Percentiles rank a stretch among this genome's conserved stretches.
phyloP scores from a whole-genome alignment of 805 yeast species.

The Dipodascus geniculatus region DNA sequence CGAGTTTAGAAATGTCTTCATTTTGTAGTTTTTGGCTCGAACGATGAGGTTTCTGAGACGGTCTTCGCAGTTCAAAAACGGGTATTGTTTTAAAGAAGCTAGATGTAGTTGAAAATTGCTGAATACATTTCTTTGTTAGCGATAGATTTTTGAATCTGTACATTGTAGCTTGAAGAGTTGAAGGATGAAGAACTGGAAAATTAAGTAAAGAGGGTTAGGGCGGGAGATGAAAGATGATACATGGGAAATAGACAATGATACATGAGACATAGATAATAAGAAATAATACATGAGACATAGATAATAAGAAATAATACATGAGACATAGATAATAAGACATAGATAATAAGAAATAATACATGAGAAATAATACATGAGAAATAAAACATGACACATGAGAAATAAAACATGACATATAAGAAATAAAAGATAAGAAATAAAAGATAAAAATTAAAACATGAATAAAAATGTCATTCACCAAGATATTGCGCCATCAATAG shows the following conservation, averaged over 20 bases:
- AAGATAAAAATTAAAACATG: no score
- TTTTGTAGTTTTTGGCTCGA: not conserved
- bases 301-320: not conserved
- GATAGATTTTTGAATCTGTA: not conserved
- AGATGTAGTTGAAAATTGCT: not conserved
- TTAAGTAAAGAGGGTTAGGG: not conserved
- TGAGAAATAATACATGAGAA: not conserved
- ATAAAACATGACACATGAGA: not conserved
- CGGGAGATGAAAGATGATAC: not conserved
- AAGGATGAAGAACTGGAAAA: not conserved
- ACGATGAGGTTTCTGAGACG: not conserved
- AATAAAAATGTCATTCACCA: no score
- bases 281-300: not conserved
- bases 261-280: no score
- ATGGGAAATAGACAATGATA: no score
- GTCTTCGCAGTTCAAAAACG: not conserved
- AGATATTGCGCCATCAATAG: no score
- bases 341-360: no score
- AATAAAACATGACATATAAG: not conserved
- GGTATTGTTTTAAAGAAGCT: not conserved
- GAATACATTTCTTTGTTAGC: not conserved
- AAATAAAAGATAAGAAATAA: not conserved
- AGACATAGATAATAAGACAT: no score
- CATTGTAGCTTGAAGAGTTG: not conserved
- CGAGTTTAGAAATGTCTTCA: slow-evolving; percentile 13